Percentiles rank a stretch among this genome's conserved stretches.
phyloP scores from a whole-genome alignment of 2,329 filamentous ascomycete genomes.

The Curvularia eragrostidis region DNA sequence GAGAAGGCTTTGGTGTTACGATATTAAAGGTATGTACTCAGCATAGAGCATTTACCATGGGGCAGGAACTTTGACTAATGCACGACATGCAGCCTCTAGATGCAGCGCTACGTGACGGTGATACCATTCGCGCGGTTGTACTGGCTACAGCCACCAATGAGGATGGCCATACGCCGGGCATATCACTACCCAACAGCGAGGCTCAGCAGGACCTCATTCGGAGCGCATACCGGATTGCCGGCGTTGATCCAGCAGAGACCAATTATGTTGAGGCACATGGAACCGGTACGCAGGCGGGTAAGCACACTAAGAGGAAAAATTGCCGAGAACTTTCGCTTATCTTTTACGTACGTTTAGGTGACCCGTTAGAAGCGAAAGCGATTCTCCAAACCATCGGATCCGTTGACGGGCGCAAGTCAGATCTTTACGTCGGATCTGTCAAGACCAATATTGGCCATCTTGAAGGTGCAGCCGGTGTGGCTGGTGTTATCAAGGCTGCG shows the following conservation, averaged over 20 bases:
- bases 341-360: conserved; percentile 41
- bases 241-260: conserved; percentile 34
- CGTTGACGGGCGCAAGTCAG: conserved; percentile 26
- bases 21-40: conserved; percentile 30
- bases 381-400: conserved; percentile 33
- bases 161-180: conserved; percentile 64
- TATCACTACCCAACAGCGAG: conserved; percentile 65
- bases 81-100: conserved; percentile 14
- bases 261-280: conserved; percentile 49
- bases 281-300: conserved; percentile 59
- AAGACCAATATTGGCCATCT: conserved; percentile 46
- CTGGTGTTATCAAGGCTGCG: conserved; percentile 47
- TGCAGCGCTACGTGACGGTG: conserved; percentile 34
- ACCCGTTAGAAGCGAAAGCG: conserved; percentile 40
- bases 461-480: conserved; percentile 36
- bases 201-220: conserved; percentile 47
- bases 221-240: conserved; percentile 29
- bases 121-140: conserved; percentile 39
- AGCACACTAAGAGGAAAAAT: not conserved
- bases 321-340: not conserved
- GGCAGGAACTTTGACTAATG: not conserved
- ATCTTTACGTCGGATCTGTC: conserved; percentile 37
- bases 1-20: conserved; percentile 38
- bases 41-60: not conserved
- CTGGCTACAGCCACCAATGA: conserved; percentile 48